Percentiles rank a stretch among this genome's conserved stretches.
These are phyloP conservation scores for Angomonas ambiguus DNA, from an alignment of 208 protist genomes.

Conservation along the genomic window DNA sequence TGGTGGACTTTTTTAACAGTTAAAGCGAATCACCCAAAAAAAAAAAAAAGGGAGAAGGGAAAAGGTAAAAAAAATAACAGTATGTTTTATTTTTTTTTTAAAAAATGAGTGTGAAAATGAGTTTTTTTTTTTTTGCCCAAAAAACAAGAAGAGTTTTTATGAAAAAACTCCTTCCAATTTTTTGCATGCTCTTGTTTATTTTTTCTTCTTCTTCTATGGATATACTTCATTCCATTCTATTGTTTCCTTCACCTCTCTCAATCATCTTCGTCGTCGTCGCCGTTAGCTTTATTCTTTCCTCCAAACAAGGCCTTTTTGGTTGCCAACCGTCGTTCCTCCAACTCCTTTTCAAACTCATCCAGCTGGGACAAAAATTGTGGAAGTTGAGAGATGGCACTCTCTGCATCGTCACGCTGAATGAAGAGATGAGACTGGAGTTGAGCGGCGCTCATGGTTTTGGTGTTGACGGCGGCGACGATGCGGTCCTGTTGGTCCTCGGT, in stretches of 20 bases:
- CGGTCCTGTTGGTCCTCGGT: conserved; percentile 18
- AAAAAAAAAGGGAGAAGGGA: conserved; percentile 9
- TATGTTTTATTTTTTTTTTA: not conserved
- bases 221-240: too few species aligned
- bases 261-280: conserved; percentile 10
- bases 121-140: too few species aligned
- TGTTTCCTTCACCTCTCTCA: too few species aligned
- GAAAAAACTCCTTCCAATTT: too few species aligned
- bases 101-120: too few species aligned
- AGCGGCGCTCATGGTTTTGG: conserved; percentile 69
- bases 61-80: conserved; percentile 4
- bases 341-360: conserved; percentile 42
- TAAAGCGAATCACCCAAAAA: too few species aligned
- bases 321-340: conserved; percentile 28
- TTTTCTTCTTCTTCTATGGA: too few species aligned
- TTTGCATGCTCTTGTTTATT: too few species aligned
- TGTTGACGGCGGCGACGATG: conserved; percentile 37
- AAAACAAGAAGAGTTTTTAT: too few species aligned
- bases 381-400: conserved; percentile 37
- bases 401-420: conserved; percentile 72
- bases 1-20: too few species aligned
- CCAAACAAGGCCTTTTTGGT: conserved; percentile 20
- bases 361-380: conserved; percentile 33
- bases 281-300: too few species aligned
- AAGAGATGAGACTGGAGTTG: conserved; percentile 94